A percentile compares a stretch with the other conserved stretches of the same genome.
These are phyloP conservation scores for Peronosclerospora sorghi DNA, from an alignment of 352 stramenopile genomes.

Conservation along the genomic window DNA sequence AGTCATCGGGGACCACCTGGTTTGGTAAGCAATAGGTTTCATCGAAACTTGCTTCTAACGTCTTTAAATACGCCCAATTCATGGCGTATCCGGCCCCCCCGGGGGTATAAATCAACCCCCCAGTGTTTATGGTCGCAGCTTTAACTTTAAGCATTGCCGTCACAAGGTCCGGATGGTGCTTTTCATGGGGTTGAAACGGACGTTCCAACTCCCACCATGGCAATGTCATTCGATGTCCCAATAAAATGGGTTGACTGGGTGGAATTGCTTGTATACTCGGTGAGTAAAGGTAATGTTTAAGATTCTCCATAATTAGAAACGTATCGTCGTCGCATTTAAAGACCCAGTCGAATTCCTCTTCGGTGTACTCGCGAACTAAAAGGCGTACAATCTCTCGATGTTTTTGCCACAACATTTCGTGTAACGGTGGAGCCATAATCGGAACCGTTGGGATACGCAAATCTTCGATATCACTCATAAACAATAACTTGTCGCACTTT, in stretches of 20 bases:
- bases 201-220: conserved; percentile 81
- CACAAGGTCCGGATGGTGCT: conserved; percentile 51
- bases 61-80: conserved; percentile 73
- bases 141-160: conserved; percentile 38
- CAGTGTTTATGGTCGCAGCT: conserved; percentile 29
- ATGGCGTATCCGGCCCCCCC: conserved; percentile 74
- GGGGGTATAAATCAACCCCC: conserved; percentile 75
- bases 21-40: conserved; percentile 61
- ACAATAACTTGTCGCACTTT: conserved; percentile 81
- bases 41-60: conserved; percentile 57
- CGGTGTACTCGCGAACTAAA: conserved; percentile 47
- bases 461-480: conserved; percentile 80
- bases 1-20: conserved; percentile 71
- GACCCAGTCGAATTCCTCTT: conserved; percentile 73
- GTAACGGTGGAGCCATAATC: conserved; percentile 47
- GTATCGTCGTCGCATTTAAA: conserved; percentile 86
- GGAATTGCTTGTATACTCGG: conserved; percentile 29
- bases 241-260: conserved; percentile 29
- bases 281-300: conserved; percentile 58
- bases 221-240: conserved; percentile 79
- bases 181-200: conserved; percentile 50
- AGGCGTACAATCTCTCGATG: conserved; percentile 71
- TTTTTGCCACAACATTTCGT: conserved; percentile 79
- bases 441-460: conserved; percentile 43
- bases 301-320: conserved; percentile 79